Conservation (phyloP, 805 yeast genomes). For the Ascoidea tarda region DNA sequence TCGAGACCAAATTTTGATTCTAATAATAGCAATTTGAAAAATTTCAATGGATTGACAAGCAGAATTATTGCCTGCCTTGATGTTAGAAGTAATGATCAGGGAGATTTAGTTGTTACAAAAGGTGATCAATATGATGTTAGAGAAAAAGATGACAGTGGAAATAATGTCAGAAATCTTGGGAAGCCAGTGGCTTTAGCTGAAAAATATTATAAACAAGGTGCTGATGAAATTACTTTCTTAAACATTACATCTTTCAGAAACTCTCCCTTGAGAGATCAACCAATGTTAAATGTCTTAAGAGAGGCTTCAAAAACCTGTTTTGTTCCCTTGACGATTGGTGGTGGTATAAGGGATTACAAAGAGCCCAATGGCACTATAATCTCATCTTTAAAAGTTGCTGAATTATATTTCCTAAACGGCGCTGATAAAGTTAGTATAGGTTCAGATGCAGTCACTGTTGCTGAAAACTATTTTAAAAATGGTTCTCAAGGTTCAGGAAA, state of each 20-base stretch:
- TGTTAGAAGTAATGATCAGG: slow-evolving; percentile 88
- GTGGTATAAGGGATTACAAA: slow-evolving; percentile 84
- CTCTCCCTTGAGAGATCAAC: slow-evolving; percentile 85
- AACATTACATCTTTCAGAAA: slow-evolving; percentile 94
- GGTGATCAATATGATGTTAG: slow-evolving; percentile 98
- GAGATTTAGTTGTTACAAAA: slow-evolving; percentile 94
- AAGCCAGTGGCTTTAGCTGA: slow-evolving; percentile 94
- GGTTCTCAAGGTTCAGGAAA: slow-evolving; percentile 51
- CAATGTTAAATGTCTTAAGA: slow-evolving; percentile 84
- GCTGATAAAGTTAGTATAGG: slow-evolving; percentile 98
- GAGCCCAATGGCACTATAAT: slow-evolving; percentile 74
- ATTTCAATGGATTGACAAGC: slow-evolving; percentile 35
- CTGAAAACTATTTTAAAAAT: slow-evolving; percentile 59
- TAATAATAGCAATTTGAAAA: slow-evolving; percentile 13
- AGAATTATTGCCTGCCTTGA: slow-evolving; percentile 94
- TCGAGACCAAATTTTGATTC: slow-evolving; percentile 12
- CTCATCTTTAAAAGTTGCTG: slow-evolving; percentile 85
- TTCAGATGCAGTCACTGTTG: slow-evolving; percentile 90
- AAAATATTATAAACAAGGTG: slow-evolving; percentile 84
- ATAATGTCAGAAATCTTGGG: slow-evolving; percentile 80
- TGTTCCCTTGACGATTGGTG: slow-evolving; percentile 97
- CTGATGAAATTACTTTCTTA: slow-evolving; percentile 91
- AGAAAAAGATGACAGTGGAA: slow-evolving; percentile 42
- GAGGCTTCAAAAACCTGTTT: slow-evolving; percentile 80
- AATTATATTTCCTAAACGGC: slow-evolving; percentile 85